Evolutionary conservation across 331 rosid species (phyloP), one percentile per base, ranked within the genome.

Genomic region (Erythrophleum ivorense): DNA sequence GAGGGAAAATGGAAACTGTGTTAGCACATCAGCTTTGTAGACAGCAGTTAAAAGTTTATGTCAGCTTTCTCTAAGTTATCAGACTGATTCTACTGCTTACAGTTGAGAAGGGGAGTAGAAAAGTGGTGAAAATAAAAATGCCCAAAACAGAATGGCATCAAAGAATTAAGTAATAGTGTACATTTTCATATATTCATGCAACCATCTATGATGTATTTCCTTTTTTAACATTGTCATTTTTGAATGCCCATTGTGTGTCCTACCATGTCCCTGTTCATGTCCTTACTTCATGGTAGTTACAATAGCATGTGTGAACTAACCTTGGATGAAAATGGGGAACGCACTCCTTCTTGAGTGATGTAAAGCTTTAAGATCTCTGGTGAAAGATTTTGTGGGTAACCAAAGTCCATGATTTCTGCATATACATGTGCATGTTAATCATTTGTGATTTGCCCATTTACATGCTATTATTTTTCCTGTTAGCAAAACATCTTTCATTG

Each of bases 381-480:
- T 78, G 99, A 96, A 72, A 96, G 99, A 85, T 96, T 96, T 89
- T 96, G 99, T 6, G 99, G 99, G 78, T 96, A 96, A 79, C 99
- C 99, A 71, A 96, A 96, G 86, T 96, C 99, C 99, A 96, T 96
- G 77, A 94, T 96, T 91, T 96, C 99, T 96, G 97, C 89, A 87
- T 82, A 84, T 31, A 53, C n/a, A 71, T 40, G 84, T 59, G 41
- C 24, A 75, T 7, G 60, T 71, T 52, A 55, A 71, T 65, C 54
- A 60, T 46, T 36, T 29, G 40, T 70, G 48, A 66, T 46, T 59
- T 41, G 36, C 55, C 58, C 69, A 80, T 77, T 73, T 64, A 48
- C n/a, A 38, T 12, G 41, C 67, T 66, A 13, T 29, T n/a, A 33
- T 36, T 53, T 64, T 10, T 82, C 54, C 34, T 7, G n/a, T 14